Evolutionary conservation across 805 yeast species (phyloP).

Genomic region (Saccharomycopsis fodiens): DNA sequence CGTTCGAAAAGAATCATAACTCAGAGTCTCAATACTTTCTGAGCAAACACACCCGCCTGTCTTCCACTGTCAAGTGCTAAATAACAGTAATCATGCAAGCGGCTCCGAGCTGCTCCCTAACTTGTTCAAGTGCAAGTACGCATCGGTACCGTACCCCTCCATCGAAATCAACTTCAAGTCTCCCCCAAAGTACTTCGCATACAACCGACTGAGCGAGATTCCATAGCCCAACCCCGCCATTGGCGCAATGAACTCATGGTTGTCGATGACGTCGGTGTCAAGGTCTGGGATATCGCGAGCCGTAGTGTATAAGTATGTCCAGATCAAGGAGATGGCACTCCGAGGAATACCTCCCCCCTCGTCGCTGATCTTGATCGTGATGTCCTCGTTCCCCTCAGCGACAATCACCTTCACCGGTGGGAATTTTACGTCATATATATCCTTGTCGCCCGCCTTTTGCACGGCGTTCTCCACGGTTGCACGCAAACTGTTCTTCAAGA

Average conservation of each 20-base stretch:
- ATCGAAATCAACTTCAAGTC: constrained; percentile 79
- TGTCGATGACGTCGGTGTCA: constrained; percentile 34
- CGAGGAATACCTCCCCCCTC: constrained; percentile 94
- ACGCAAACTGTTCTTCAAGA: constrained; percentile 75
- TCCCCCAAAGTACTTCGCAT: constrained; percentile 87
- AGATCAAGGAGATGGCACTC: constrained; percentile 72
- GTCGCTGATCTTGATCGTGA: constrained; percentile 82
- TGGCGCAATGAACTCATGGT: constrained; percentile 70
- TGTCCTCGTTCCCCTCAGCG: constrained; percentile 84
- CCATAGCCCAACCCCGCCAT: constrained; percentile 96
- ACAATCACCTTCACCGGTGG: constrained; percentile 85
- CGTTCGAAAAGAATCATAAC: neutral
- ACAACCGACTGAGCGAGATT: constrained; percentile 74
- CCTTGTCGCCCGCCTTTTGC: constrained; percentile 40
- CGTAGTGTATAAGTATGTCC: constrained; percentile 90
- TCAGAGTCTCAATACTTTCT: neutral
- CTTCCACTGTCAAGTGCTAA: too few species aligned
- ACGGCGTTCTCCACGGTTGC: constrained; percentile 84
- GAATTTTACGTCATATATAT: constrained; percentile 56
- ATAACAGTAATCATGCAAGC: neutral
- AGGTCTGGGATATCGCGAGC: constrained; percentile 64
- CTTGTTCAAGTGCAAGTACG: constrained; percentile 70
- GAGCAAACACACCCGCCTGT: neutral
- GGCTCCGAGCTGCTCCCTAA: constrained; percentile 19
- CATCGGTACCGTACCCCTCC: constrained; percentile 96